These are phyloP conservation scores for Calonectria leucothoes DNA, from an alignment of 2,329 filamentous ascomycete genomes.

Conservation along the genomic window DNA sequence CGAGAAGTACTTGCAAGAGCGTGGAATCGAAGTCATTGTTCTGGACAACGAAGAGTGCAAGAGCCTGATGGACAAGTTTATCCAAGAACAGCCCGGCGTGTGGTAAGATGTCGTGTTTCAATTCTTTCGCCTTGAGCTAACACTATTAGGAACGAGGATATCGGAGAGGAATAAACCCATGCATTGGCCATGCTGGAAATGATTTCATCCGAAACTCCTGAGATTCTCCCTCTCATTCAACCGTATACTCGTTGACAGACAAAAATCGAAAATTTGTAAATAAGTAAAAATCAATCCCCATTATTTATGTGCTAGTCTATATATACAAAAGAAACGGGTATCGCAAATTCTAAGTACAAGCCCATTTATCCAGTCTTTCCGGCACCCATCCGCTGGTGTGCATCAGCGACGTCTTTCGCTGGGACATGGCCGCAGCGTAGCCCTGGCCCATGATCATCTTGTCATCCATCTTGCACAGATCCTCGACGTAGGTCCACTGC, in stretches of 20 bases:
- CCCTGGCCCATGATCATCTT: slow-evolving; percentile 40
- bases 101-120: slow-evolving; percentile 61
- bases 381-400: slow-evolving; percentile 41
- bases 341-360: slow-evolving; percentile 8
- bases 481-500: slow-evolving; percentile 39
- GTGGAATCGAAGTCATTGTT: slow-evolving; percentile 80
- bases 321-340: neutral
- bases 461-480: slow-evolving; percentile 42
- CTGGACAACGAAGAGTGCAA: slow-evolving; percentile 74
- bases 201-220: neutral
- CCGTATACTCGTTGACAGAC: neutral
- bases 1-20: slow-evolving; percentile 74
- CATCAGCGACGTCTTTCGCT: slow-evolving; percentile 38
- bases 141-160: neutral
- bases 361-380: slow-evolving; percentile 33
- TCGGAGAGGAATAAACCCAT: neutral
- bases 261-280: neutral
- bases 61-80: slow-evolving; percentile 78
- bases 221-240: neutral
- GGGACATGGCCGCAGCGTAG: slow-evolving; percentile 34
- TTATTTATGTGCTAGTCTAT: neutral
- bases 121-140: neutral
- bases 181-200: neutral
- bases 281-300: neutral
- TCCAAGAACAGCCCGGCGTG: slow-evolving; percentile 76